A percentile compares a stretch with the other conserved stretches of the same genome.
Evolutionary conservation across 164 flowering plant species (phyloP).

Genomic region (Dillenia suffruticosa): DNA sequence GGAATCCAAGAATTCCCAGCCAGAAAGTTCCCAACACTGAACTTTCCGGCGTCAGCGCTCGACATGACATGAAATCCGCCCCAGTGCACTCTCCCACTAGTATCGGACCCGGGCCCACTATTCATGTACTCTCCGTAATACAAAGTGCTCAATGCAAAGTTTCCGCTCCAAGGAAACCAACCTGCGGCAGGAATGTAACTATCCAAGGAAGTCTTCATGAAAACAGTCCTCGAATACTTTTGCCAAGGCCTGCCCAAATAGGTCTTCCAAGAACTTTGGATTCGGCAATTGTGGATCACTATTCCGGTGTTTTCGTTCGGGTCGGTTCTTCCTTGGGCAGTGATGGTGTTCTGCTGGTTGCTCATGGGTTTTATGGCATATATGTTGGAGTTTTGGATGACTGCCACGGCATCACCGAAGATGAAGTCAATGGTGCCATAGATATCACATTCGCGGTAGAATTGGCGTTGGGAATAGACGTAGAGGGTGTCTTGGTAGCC

Average conservation of each 20-base stretch:
- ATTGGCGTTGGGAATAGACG: conserved; percentile 50
- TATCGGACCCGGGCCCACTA: conserved; percentile 38
- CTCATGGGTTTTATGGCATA: conserved; percentile 32
- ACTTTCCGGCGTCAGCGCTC: conserved; percentile 34
- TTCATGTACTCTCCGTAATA: conserved; percentile 61
- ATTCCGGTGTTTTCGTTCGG: conserved; percentile 58
- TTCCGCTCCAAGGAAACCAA: conserved; percentile 53
- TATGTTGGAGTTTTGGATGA: conserved; percentile 51
- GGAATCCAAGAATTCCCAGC: conserved; percentile 55
- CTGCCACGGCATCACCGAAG: conserved; percentile 47
- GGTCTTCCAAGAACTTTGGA: conserved; percentile 14
- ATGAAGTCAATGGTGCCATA: conserved; percentile 64
- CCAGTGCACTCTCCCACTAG: conserved; percentile 47
- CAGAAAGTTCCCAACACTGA: conserved; percentile 45
- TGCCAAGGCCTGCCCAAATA: conserved; percentile 66
- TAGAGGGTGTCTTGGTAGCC: conserved; percentile 69
- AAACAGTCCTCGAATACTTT: conserved; percentile 50
- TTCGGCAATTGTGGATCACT: conserved; percentile 31
- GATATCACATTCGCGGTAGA: conserved; percentile 52
- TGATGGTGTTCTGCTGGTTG: conserved; percentile 37
- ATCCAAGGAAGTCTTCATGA: conserved; percentile 36
- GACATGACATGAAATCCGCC: conserved; percentile 36
- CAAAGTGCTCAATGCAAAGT: conserved; percentile 36
- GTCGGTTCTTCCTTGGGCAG: conserved; percentile 53
- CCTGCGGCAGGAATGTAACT: conserved; percentile 37